Evolutionary conservation across 2,329 filamentous ascomycete genomes (phyloP).

Genomic region (Alternaria postmessia): DNA sequence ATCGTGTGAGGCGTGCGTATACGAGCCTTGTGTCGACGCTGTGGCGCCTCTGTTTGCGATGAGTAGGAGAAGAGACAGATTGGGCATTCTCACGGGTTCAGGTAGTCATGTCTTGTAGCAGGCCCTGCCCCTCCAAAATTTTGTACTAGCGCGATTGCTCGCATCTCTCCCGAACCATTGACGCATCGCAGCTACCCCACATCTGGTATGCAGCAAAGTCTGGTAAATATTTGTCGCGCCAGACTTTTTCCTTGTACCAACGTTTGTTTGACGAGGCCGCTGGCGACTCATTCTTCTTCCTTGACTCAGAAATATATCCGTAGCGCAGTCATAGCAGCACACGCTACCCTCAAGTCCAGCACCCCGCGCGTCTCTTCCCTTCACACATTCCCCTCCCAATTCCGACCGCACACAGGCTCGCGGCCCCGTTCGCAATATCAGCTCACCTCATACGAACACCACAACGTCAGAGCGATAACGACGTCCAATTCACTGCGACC

Average conservation of each 20-base stretch:
- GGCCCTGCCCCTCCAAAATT: slow-evolving; percentile 35
- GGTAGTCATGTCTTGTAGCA: no score
- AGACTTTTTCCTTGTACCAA: slow-evolving; percentile 39
- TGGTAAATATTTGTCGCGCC: slow-evolving; percentile 23
- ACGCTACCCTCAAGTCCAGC: neutral
- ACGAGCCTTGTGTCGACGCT: slow-evolving; percentile 8
- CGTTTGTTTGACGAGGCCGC: slow-evolving; percentile 37
- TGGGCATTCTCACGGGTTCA: neutral
- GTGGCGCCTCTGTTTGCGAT: slow-evolving; percentile 17
- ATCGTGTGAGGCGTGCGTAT: slow-evolving; percentile 9
- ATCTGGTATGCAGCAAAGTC: slow-evolving; percentile 39
- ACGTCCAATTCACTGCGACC: slow-evolving; percentile 16
- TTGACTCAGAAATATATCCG: slow-evolving; percentile 38
- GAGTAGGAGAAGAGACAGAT: neutral
- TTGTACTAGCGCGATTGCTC: slow-evolving; percentile 31
- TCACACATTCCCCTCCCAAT: slow-evolving; percentile 7
- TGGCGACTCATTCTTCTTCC: slow-evolving; percentile 42
- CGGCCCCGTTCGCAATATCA: slow-evolving; percentile 12
- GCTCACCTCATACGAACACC: slow-evolving; percentile 9
- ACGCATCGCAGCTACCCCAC: slow-evolving; percentile 39
- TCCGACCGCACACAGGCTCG: slow-evolving; percentile 11
- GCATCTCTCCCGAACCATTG: slow-evolving; percentile 28
- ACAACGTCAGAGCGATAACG: neutral
- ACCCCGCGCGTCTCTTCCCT: slow-evolving; percentile 8
- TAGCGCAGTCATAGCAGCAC: slow-evolving; percentile 17